Evolutionary conservation across 1,139 yeast genomes (phyloP).

Genomic region (Meyerozyma guilliermondii): DNA sequence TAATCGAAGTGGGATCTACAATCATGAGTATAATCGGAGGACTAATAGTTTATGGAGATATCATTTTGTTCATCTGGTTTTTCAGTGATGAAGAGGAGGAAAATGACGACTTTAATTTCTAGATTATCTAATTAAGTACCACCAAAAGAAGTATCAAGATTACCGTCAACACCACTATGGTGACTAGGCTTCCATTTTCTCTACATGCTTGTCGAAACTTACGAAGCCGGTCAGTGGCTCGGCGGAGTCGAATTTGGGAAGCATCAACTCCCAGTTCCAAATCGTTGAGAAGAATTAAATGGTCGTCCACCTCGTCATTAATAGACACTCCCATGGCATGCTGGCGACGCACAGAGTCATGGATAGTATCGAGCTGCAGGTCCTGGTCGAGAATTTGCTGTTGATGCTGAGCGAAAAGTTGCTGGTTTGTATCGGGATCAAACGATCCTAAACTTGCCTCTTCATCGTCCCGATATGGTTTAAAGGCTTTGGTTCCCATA

Average conservation of each 20-base stretch:
- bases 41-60: slow-evolving; percentile 62
- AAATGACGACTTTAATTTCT: slow-evolving; percentile 50
- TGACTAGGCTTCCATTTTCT: slow-evolving; percentile 69
- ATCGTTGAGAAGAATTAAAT: slow-evolving; percentile 63
- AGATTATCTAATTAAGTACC: slow-evolving; percentile 42
- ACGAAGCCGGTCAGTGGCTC: slow-evolving; percentile 51
- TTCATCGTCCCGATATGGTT: slow-evolving; percentile 14
- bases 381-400: slow-evolving; percentile 64
- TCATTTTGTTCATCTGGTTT: slow-evolving; percentile 65
- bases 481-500: slow-evolving; percentile 14
- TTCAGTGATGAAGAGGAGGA: slow-evolving; percentile 54
- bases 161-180: slow-evolving; percentile 59
- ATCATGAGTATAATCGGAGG: slow-evolving; percentile 70
- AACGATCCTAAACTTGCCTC: slow-evolving; percentile 16
- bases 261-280: slow-evolving; percentile 62
- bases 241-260: slow-evolving; percentile 45
- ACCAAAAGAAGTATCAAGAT: slow-evolving; percentile 55
- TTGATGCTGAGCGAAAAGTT: slow-evolving; percentile 63
- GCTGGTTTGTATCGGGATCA: slow-evolving; percentile 39
- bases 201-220: slow-evolving; percentile 52
- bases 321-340: slow-evolving; percentile 61
- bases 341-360: slow-evolving; percentile 60
- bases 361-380: slow-evolving; percentile 49
- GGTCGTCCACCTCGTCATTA: slow-evolving; percentile 63
- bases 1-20: slow-evolving; percentile 55